Evolutionary conservation across 768 basidiomycete species (phyloP), one percentile per base, ranked within the genome.

Genomic region (Crassisporium funariophilum): DNA sequence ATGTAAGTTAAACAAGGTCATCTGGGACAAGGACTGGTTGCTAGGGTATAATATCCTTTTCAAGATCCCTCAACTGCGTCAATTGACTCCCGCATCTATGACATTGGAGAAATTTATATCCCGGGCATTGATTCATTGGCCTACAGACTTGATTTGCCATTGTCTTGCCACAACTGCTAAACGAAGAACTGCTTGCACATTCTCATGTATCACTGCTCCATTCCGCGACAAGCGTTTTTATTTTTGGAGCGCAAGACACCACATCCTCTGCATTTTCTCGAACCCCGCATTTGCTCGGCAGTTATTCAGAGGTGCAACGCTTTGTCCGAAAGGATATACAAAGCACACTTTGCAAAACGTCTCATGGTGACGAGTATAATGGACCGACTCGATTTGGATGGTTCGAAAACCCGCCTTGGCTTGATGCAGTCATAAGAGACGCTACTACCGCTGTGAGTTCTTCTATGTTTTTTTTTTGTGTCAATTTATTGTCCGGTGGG

Each of bases 221-320:
- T 19, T n/a, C n/a, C n/a, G n/a, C 8, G 20, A 16, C 5, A 25
- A 77, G 76, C 3, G 74, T 77, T 11, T 56, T 79, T 21, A 71
- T 77, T 13, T 77, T 79, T 51, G 75, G 76, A 2, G 78, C 73
- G 2, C 74, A 74, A 46, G 77, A 79, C 46, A 80, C 77, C 6
- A 75, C 76, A 0, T 71, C 76, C 2, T 70, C 73, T 4, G 67
- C 72, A 1, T 49, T 80, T 35, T 71, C 72, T 11, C 69, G 77
- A 1, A 67, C 73, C 27, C 58, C 78, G 5, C 62, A 71, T 47
- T 55, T 69, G 35, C 61, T 80, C 21, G 59, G 75, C 4, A 47
- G 41, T 1, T 59, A 73, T 43, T 66, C 54, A 5, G 66, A 71
- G n/a, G 52, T 69, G n/a, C 78, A 80, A 53, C 50, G 61, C 13